Evolutionary conservation across 2,329 filamentous ascomycete species (phyloP), one percentile per base, ranked within the genome.

Genomic region (Celoporthe dispersa): DNA sequence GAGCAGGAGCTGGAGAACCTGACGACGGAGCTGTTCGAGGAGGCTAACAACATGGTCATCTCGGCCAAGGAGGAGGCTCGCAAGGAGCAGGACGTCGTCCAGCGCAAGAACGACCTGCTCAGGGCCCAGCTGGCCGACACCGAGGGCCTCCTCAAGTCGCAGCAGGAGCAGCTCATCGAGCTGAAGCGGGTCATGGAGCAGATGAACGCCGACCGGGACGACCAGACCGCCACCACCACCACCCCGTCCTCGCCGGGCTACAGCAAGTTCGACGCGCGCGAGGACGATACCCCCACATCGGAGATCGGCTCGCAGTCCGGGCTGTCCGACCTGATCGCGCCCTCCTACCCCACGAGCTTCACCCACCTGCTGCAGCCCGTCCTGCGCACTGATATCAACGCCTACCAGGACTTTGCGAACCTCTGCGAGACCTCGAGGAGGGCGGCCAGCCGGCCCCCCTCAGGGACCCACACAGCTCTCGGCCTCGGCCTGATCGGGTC

Each of bases 21-120:
- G 73, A 98, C 96, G 0, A 90, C 94, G 1, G 94, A 94, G 37
- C 86, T 99, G n/a, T 99, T 99, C 73, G 94, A 98, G 78, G 95
- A 99, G 84, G 96, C 96, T 64, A 98, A 99, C 82, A 94, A 92
- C 85, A 98, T 99, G 95, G 96, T 99, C 66, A 93, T 95, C 55
- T 90, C 89, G 22, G 95, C 95, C 51, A 93, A 97, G 77, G 94
- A 94, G 79, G 93, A 97, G 72, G 94, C 96, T 11, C 90, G 94
- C 72, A 90, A 88, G 73, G 94, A 98, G 75, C 91, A 94, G 51
- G 94, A 98, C 74, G 86, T 87, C 5, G 84, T 94, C 57, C 90
- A 94, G 69, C 92, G 92, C 77, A 93, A 93, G 78, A 97, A 96
- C 76, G 94, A 97, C 69, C 93, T 97, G 80, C 86, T 98, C 66